Percentiles rank a stretch among this genome's conserved stretches.
Conservation (phyloP, 2,329 filamentous ascomycete genomes). For the Diaporthe citriasiana region DNA sequence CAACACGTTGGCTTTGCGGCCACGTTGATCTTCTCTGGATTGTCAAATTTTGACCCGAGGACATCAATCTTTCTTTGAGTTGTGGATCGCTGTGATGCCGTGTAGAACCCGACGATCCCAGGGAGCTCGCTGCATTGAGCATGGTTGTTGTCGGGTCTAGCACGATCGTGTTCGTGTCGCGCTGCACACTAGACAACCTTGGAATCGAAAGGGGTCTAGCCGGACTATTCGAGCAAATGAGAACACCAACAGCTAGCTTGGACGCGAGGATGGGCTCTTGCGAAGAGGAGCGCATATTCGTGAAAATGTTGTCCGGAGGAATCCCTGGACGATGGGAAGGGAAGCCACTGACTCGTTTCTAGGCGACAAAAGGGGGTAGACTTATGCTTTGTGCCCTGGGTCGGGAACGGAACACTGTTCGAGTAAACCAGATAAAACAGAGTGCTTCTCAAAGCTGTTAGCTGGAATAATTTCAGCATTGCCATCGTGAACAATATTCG, state of each 20-base stretch:
- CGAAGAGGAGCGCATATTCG: not conserved
- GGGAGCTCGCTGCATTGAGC: no score
- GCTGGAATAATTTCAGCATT: not conserved
- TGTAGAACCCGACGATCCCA: not conserved
- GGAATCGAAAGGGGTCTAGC: not conserved
- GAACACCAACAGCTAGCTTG: not conserved
- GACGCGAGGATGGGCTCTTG: not conserved
- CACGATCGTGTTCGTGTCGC: not conserved
- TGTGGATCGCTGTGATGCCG: no score
- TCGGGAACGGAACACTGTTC: not conserved
- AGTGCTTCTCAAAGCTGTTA: not conserved
- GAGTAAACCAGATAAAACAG: no score
- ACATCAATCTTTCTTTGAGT: no score
- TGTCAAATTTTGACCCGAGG: not conserved
- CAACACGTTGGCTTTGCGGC: no score
- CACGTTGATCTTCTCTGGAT: not conserved
- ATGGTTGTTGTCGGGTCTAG: not conserved
- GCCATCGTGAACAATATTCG: not conserved
- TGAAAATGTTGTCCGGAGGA: not conserved
- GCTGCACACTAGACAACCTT: slow-evolving; percentile 7
- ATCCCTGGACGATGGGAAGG: not conserved
- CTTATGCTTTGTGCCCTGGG: not conserved
- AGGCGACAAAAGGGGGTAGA: not conserved
- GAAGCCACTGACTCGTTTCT: slow-evolving; percentile 1
- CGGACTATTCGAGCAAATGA: slow-evolving; percentile 10